Evolutionary conservation across 1,284 basidiomycete species (phyloP), one percentile per base, ranked within the genome.

Genomic region (Pseudozyma hubeiensis): DNA sequence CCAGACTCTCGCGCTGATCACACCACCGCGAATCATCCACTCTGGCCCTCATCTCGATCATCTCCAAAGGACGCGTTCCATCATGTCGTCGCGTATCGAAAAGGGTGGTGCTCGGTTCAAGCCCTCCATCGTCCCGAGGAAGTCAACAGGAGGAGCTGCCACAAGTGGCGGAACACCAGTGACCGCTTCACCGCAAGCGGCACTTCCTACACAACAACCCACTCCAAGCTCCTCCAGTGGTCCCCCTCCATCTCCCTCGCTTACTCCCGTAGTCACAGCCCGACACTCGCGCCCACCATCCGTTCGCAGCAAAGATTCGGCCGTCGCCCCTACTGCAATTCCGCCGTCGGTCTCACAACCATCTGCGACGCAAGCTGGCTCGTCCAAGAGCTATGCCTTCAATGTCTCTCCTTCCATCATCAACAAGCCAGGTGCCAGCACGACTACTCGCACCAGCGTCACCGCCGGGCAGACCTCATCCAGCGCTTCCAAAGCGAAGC

Each of bases 61-160:
- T 11, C 30, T 13, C 31, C 11, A n/a, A 1, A 19, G 16, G 35
- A 24, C 41, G 35, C 34, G 14, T 13, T 13, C 16, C 50, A 59
- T 5, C 46, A 75, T 75, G 73, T 75, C 73, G 54, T 67, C 64
- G 55, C 64, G 73, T 53, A 75, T 75, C 62, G 73, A 75, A 61
- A 75, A 75, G 61, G 73, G 73, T 16, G 68, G 73, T 29, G 63
- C 73, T 34, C 60, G 64, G 16, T 75, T 75, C 64, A 75, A 71
- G 55, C 73, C 73, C 16, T 67, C 73, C 43, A 75, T 75, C 44
- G 68, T 71, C 13, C 73, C 73, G 29, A 59, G 73, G 24, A 47
- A 61, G 43, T 58, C 67, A 0, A 46, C 67, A 9, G 53, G 39
- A 49, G 62, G 53, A 13, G 51, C 62, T 8, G 14, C 60, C 10